Evolutionary conservation across 108 stramenopile genomes (phyloP).

Genomic region (Skeletonema tropicum): DNA sequence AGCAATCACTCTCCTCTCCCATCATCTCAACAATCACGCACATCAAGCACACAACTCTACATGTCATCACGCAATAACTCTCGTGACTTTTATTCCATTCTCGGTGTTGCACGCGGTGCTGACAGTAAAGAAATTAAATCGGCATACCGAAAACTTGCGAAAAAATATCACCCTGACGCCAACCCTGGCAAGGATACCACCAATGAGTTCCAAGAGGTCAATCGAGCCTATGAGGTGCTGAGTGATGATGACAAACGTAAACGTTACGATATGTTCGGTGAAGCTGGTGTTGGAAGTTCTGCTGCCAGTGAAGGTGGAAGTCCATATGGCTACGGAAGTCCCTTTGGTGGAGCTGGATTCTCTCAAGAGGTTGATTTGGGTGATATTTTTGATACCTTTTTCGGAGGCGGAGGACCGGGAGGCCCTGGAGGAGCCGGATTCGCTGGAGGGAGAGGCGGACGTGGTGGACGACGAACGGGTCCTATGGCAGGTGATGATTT

Average conservation of each 20-base stretch:
- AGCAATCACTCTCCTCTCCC: slow-evolving; percentile 4
- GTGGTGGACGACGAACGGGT: slow-evolving; percentile 59
- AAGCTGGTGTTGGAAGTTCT: slow-evolving; percentile 66
- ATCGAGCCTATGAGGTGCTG: slow-evolving; percentile 92
- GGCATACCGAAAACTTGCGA: slow-evolving; percentile 84
- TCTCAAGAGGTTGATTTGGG: slow-evolving; percentile 91
- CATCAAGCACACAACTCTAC: slow-evolving; percentile 55
- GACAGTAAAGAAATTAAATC: slow-evolving; percentile 80
- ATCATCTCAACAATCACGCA: slow-evolving; percentile 6
- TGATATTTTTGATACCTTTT: slow-evolving; percentile 97
- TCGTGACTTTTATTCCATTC: slow-evolving; percentile 82
- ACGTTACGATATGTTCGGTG: slow-evolving; percentile 91
- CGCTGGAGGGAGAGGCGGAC: slow-evolving; percentile 63
- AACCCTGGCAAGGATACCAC: slow-evolving; percentile 79
- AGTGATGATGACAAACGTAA: slow-evolving; percentile 85
- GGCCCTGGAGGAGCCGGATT: slow-evolving; percentile 46
- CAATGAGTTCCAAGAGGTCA: slow-evolving; percentile 77
- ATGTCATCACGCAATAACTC: slow-evolving; percentile 73
- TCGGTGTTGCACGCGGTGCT: slow-evolving; percentile 74
- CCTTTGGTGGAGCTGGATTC: slow-evolving; percentile 73
- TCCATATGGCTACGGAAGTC: slow-evolving; percentile 58
- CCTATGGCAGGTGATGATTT: slow-evolving; percentile 89
- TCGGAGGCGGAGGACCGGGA: slow-evolving; percentile 80
- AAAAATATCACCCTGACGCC: slow-evolving; percentile 89
- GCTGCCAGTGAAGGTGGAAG: slow-evolving; percentile 57